phyloP scores from a whole-genome alignment of 176 grass and related monocot species.

The Triticum monococcum region DNA sequence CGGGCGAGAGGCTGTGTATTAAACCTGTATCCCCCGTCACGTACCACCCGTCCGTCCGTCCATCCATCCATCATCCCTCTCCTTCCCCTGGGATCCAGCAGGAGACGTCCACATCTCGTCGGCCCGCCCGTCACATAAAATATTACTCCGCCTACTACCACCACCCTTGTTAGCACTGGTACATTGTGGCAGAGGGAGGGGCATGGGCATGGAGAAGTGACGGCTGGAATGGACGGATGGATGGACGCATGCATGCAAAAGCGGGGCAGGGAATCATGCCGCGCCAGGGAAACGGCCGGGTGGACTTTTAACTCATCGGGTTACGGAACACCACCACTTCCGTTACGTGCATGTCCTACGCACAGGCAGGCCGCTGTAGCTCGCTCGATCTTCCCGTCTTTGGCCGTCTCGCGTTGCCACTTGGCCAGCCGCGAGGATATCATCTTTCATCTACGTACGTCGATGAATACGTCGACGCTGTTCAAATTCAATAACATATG shows the following conservation, averaged over 20 bases:
- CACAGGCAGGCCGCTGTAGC: background rate
- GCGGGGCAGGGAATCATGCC: conserved; percentile 13
- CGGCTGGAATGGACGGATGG: conserved; percentile 29
- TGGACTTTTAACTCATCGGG: conserved; percentile 27
- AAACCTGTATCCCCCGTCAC: conserved; percentile 24
- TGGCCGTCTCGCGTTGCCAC: background rate
- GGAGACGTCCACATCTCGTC: conserved; percentile 39
- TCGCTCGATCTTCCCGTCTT: background rate
- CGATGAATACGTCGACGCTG: background rate
- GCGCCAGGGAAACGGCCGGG: conserved; percentile 18
- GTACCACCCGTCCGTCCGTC: background rate
- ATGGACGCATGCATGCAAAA: conserved; percentile 55
- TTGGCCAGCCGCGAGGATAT: background rate
- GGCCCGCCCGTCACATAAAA: conserved; percentile 29
- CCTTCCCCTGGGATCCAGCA: conserved; percentile 26
- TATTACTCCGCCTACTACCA: background rate
- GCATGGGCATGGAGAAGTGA: conserved; percentile 35
- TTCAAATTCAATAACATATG: background rate
- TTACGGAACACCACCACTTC: background rate
- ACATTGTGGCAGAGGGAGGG: background rate
- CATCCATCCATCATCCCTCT: background rate
- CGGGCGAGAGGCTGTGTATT: background rate
- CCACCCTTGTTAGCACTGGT: background rate
- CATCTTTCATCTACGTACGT: background rate
- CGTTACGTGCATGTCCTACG: background rate